Conservation (phyloP, 345 rosid species). For the Populus nigra region DNA sequence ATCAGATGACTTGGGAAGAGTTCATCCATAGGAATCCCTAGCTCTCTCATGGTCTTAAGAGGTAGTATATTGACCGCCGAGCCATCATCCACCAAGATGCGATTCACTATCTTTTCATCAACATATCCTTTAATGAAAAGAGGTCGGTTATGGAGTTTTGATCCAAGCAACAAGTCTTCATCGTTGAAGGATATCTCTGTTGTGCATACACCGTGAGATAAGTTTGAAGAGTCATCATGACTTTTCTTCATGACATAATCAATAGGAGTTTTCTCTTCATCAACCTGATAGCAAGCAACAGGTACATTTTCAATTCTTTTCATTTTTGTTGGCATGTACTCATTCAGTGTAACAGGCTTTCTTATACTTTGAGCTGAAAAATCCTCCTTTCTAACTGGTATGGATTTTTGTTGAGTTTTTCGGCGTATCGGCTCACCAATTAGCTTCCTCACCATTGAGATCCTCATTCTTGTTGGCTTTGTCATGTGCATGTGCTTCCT, state of each 20-base stretch:
- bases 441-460: not conserved
- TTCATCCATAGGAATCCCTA: not conserved
- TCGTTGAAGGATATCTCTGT: not conserved
- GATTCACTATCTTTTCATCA: too few relatives aligned
- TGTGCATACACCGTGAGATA: not conserved
- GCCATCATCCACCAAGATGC: too few relatives aligned
- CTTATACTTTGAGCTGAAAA: not conserved
- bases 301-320: not conserved
- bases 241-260: not conserved
- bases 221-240: not conserved
- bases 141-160: too few relatives aligned
- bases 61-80: not conserved
- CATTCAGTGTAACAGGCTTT: not conserved
- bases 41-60: not conserved
- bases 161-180: not conserved
- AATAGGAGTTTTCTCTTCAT: not conserved
- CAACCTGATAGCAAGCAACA: not conserved
- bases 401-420: not conserved
- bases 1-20: too few relatives aligned
- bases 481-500: not conserved
- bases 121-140: too few relatives aligned
- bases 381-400: not conserved
- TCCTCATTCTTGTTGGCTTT: not conserved
- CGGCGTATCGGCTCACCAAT: too few relatives aligned
- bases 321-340: not conserved